Percentiles rank a stretch among this genome's conserved stretches.
These are phyloP conservation scores for Cavenderia fasciculata DNA, from an alignment of 78 protist species.

Conservation along the genomic window DNA sequence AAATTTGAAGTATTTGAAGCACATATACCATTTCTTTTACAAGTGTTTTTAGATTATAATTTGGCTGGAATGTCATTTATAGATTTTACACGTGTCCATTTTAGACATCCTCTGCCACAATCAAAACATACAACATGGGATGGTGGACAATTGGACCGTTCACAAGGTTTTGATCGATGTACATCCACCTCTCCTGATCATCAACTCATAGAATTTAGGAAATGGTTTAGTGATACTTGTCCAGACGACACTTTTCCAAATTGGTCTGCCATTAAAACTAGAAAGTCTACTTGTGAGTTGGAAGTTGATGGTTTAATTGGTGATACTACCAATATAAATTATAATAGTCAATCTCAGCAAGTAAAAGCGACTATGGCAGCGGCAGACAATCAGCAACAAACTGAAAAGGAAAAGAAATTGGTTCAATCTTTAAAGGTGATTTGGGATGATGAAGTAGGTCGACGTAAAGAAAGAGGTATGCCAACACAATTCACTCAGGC, in stretches of 20 bases:
- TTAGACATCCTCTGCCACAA: slow-evolving; percentile 67
- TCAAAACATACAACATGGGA: slow-evolving; percentile 70
- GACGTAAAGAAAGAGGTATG: slow-evolving; percentile 17
- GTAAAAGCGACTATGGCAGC: too few relatives aligned
- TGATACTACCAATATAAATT: slow-evolving; percentile 22
- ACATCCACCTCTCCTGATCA: background rate
- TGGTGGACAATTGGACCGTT: background rate
- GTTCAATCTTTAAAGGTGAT: slow-evolving; percentile 48
- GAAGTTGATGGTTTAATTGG: slow-evolving; percentile 61
- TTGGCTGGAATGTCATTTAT: slow-evolving; percentile 84
- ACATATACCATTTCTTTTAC: slow-evolving; percentile 90
- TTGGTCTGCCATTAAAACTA: slow-evolving; percentile 21
- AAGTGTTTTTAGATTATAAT: slow-evolving; percentile 88
- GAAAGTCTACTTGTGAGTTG: slow-evolving; percentile 79
- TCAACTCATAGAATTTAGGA: slow-evolving; percentile 12
- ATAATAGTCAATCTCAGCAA: slow-evolving; percentile 13
- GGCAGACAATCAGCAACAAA: background rate
- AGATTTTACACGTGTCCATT: slow-evolving; percentile 19
- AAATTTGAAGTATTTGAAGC: slow-evolving; percentile 83
- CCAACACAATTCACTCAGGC: slow-evolving; percentile 52
- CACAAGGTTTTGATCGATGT: background rate
- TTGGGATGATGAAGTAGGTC: slow-evolving; percentile 54
- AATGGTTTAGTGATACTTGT: slow-evolving; percentile 8
- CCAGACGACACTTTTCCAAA: background rate
- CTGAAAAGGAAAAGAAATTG: slow-evolving; percentile 30